Conservation (phyloP, 176 grass and related monocot species). For the Triticum timopheevii region DNA sequence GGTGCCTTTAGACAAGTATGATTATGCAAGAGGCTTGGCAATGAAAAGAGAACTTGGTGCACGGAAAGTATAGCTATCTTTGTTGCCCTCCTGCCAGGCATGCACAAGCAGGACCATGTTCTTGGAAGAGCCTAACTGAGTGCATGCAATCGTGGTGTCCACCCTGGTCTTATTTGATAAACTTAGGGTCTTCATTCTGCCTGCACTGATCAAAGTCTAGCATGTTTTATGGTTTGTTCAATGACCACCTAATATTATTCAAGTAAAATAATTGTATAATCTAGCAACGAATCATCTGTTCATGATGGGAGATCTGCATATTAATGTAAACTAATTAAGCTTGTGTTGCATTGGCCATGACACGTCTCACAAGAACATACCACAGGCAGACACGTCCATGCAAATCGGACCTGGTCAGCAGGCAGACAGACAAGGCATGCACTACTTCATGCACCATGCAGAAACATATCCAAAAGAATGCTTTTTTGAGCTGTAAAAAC, state of each 20-base stretch:
- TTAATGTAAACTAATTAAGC: neutral
- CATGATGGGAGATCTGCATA: neutral
- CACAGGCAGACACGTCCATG: neutral
- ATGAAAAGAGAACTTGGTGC: slow-evolving; percentile 5
- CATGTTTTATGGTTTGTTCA: neutral
- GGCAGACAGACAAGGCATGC: neutral
- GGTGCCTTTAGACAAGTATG: slow-evolving; percentile 43
- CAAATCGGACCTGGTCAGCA: neutral
- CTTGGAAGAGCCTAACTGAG: neutral
- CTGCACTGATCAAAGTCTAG: neutral
- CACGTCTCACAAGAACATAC: neutral
- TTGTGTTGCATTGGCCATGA: neutral
- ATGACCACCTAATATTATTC: neutral
- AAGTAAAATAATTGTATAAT: neutral
- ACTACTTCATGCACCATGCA: neutral
- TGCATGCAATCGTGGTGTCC: slow-evolving; percentile 21
- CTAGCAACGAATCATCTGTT: neutral
- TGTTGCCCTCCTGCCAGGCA: neutral
- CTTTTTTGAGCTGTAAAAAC: slow-evolving; percentile 12
- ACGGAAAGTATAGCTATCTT: neutral
- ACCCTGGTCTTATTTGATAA: neutral
- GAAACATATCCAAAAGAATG: neutral
- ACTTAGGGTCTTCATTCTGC: neutral
- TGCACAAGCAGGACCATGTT: neutral
- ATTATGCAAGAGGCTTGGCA: slow-evolving; percentile 34